Percentiles rank a stretch among this genome's conserved stretches.
Evolutionary conservation across 176 grass and related monocot species (phyloP).

Genomic region (Guadua angustifolia): DNA sequence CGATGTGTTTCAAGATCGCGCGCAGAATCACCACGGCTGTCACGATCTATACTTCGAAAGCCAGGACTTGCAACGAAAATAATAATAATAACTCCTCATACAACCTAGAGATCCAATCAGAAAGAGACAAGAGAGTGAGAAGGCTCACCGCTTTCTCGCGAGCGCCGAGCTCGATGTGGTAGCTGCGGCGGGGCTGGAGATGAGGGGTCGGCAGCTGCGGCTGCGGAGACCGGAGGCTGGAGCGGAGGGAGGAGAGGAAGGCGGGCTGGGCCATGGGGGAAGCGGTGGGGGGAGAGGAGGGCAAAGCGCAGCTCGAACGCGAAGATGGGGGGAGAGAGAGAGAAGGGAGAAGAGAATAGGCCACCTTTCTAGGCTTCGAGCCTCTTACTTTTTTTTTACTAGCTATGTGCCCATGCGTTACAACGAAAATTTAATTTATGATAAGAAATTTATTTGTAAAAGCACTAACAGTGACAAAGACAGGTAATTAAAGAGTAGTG

Average conservation of each 20-base stretch:
- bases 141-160: conserved; percentile 75
- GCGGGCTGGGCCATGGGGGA: conserved; percentile 55
- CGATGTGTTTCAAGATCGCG: neutral
- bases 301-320: neutral
- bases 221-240: conserved; percentile 39
- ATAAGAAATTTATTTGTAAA: too few species aligned
- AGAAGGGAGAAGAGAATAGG: too few species aligned
- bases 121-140: neutral
- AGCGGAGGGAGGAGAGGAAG: conserved; percentile 56
- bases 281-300: neutral
- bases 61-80: too few species aligned
- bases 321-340: too few species aligned
- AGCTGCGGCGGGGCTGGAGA: conserved; percentile 54
- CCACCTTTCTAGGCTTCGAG: too few species aligned
- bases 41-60: neutral
- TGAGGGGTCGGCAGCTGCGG: neutral
- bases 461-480: too few species aligned
- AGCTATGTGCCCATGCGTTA: too few species aligned
- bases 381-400: too few species aligned
- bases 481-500: too few species aligned
- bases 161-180: conserved; percentile 79
- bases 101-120: neutral
- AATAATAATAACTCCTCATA: neutral
- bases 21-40: neutral
- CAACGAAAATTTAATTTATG: too few species aligned